Percentiles rank a stretch among this genome's conserved stretches.
Evolutionary conservation across 352 stramenopile genomes (phyloP).

Genomic region (Pythium angustatum): DNA sequence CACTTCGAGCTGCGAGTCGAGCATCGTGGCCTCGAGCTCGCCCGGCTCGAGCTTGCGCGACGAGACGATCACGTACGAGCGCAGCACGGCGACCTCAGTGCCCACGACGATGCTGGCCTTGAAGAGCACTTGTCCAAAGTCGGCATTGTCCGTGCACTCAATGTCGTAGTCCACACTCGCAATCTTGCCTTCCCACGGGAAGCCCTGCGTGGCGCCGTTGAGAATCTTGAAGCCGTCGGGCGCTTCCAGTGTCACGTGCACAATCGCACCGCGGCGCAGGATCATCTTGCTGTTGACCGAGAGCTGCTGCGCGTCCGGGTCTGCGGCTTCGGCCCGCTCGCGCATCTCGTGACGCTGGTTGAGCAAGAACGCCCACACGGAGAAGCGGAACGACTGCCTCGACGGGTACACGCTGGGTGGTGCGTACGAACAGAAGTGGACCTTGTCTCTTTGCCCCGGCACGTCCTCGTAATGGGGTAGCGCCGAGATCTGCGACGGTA

Average conservation of each 20-base stretch:
- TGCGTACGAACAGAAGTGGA: conserved; percentile 79
- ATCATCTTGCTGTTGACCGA: conserved; percentile 68
- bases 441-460: conserved; percentile 53
- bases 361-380: conserved; percentile 75
- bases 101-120: conserved; percentile 73
- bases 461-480: conserved; percentile 46
- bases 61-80: conserved; percentile 74
- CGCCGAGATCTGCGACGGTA: conserved; percentile 21
- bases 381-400: conserved; percentile 66
- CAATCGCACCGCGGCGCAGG: conserved; percentile 68
- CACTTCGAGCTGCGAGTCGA: conserved; percentile 68
- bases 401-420: conserved; percentile 59
- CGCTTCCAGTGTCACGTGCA: conserved; percentile 71
- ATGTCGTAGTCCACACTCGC: conserved; percentile 61
- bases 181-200: conserved; percentile 72
- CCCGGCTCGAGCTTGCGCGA: conserved; percentile 34
- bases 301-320: conserved; percentile 40
- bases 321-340: conserved; percentile 45
- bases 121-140: conserved; percentile 67
- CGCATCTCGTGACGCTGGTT: conserved; percentile 71
- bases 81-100: conserved; percentile 64
- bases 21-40: conserved; percentile 53
- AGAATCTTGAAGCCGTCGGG: conserved; percentile 61
- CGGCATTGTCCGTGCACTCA: conserved; percentile 52
- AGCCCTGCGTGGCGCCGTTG: conserved; percentile 65